phyloP scores from a whole-genome alignment of 306 rosid genomes.

The Prunus kanzakura region DNA sequence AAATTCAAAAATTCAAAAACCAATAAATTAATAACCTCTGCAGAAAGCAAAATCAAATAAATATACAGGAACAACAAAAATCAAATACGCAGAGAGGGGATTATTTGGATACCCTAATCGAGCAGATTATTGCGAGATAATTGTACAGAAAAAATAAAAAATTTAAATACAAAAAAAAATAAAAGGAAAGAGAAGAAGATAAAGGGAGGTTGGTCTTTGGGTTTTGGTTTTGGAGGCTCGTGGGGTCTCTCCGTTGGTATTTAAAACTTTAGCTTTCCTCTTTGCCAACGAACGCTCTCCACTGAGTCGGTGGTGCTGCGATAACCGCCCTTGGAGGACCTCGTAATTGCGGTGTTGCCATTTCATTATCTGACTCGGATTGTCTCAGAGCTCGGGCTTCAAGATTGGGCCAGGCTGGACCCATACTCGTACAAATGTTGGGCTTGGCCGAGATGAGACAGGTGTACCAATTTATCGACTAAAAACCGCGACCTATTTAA shows the following conservation, averaged over 20 bases:
- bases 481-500: no score
- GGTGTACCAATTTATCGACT: no score
- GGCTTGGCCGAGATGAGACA: background rate
- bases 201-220: constrained; percentile 2
- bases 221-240: background rate
- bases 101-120: constrained; percentile 26
- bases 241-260: constrained; percentile 10
- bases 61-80: background rate
- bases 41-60: background rate
- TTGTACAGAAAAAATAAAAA: background rate
- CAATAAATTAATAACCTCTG: background rate
- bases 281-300: constrained; percentile 28
- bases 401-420: background rate
- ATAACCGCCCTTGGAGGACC: background rate
- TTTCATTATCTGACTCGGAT: background rate
- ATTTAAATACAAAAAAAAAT: background rate
- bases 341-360: background rate
- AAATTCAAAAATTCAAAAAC: background rate
- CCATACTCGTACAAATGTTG: background rate
- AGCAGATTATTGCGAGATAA: constrained; percentile 9
- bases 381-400: background rate
- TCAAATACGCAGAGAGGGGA: background rate
- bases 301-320: constrained; percentile 22
- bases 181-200: background rate
- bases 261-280: constrained; percentile 8